Base-by-base conservation (phyloP, 495 filamentous ascomycete genomes). In the Aspergillus bertholletiae region DNA sequence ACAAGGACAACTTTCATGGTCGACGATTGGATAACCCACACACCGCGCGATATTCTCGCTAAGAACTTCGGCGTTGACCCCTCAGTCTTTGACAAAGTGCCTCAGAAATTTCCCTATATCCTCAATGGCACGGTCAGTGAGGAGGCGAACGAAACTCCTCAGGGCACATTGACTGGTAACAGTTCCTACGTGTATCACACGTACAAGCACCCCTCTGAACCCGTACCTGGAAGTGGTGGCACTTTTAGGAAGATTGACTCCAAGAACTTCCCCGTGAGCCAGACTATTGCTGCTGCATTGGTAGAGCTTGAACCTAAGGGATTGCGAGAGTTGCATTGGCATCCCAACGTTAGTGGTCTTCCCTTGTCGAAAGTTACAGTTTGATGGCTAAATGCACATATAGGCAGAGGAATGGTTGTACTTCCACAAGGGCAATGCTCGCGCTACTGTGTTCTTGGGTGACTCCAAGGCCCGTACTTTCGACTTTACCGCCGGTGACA, bases 391-490 rank as follows among this genome's bases (percentile, higher is more conserved):
- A 60, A 32, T 51, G 21, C 2, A 50, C 56, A 24, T 43, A 45
- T 49, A 83, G 76, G 79, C 82, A 1, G 81, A 82, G 59, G 84
- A 87, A 61, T 87, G 84, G 83, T 72, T 85, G 1, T 86, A 85
- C 57, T 86, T 86, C 69, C 80, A 83, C 66, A 69, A 78, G 37
- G 84, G 83, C 22, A 63, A 72, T 15, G 84, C 72, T 0, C 77
- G 79, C 18, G 83, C 83, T 13, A 87, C 83, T 5, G 78, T 85
- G 5, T 87, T 85, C 59, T 75, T 85, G 43, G 83, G 81, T 12
- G 76, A 70, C 53, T 68, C 72, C 11, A 80, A 79, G 50, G 76
- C 84, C 3, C 74, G 81, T 5, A 87, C 84, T 0, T 86, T 87
- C 53, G 82, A 88, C 60, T 88, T 86, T 58, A 69, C 66, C 3